Conservation (phyloP, 352 stramenopile genomes). For the Globisporangium canariense region DNA sequence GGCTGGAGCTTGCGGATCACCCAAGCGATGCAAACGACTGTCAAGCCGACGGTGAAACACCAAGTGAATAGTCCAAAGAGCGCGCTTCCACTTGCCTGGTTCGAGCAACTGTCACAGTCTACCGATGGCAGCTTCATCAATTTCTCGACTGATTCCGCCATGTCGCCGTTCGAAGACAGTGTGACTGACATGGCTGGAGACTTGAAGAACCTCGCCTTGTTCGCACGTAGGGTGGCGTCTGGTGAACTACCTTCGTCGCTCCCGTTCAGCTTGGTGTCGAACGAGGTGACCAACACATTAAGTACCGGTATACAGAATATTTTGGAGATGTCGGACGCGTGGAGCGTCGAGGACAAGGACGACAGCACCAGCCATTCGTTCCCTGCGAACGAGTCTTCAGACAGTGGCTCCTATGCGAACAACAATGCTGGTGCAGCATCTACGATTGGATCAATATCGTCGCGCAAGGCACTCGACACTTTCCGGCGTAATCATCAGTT, state of each 20-base stretch:
- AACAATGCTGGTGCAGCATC: conserved; percentile 37
- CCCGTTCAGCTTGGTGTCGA: conserved; percentile 53
- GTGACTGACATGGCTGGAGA: conserved; percentile 49
- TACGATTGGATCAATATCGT: conserved; percentile 64
- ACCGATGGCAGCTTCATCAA: conserved; percentile 29
- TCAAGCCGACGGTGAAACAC: conserved; percentile 65
- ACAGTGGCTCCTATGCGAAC: conserved; percentile 33
- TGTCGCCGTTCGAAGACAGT: conserved; percentile 44
- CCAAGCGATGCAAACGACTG: conserved; percentile 72
- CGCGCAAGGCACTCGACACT: conserved; percentile 53
- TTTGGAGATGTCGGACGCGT: conserved; percentile 49
- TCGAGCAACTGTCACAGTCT: conserved; percentile 62
- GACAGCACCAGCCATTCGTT: conserved; percentile 69
- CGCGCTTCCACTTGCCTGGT: conserved; percentile 71
- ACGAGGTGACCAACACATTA: conserved; percentile 76
- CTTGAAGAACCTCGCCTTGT: conserved; percentile 65
- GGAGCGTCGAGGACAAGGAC: conserved; percentile 62
- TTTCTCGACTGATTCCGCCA: conserved; percentile 17
- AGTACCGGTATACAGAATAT: conserved; percentile 21
- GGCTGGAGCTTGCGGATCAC: too few relatives aligned
- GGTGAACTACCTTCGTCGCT: conserved; percentile 27
- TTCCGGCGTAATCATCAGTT: conserved; percentile 64
- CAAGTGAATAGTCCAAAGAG: conserved; percentile 70
- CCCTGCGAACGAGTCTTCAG: conserved; percentile 46
- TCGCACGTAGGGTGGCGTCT: conserved; percentile 56